Evolutionary conservation across 441 rosid species (phyloP).

Genomic region (Populus hybrid): DNA sequence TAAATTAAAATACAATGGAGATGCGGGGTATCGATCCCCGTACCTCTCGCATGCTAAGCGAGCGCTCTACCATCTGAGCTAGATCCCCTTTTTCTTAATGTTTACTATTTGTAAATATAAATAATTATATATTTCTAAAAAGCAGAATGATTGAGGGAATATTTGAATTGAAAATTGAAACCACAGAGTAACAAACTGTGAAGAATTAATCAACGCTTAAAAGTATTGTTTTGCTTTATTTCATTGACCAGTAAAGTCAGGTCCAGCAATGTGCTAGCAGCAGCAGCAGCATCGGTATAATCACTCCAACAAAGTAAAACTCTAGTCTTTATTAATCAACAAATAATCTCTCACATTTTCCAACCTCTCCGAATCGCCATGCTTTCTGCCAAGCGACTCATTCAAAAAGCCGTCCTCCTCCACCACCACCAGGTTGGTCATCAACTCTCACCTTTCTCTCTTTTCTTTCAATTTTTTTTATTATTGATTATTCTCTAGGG

Average conservation of each 20-base stretch:
- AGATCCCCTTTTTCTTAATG: constrained; percentile 51
- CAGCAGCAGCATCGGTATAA: constrained; percentile 26
- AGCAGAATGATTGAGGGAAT: background rate
- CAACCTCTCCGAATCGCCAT: constrained; percentile 19
- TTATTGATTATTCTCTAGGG: background rate
- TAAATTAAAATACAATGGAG: constrained; percentile 19
- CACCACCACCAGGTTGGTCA: constrained; percentile 16
- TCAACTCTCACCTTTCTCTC: constrained; percentile 2
- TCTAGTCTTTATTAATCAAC: background rate
- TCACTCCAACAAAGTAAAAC: constrained; percentile 21
- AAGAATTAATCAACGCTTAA: background rate
- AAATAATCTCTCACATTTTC: too few species aligned
- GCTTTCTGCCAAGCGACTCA: constrained; percentile 48
- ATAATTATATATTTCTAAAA: too few species aligned
- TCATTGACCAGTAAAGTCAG: constrained; percentile 14
- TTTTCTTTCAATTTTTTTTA: background rate
- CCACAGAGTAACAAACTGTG: background rate
- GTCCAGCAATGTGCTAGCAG: constrained; percentile 4
- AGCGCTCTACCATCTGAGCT: constrained; percentile 99
- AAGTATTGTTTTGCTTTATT: background rate
- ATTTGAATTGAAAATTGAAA: background rate
- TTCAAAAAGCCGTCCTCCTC: constrained; percentile 50
- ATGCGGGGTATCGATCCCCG: constrained; percentile 66
- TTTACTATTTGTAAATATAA: rapidly evolving
- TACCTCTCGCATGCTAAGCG: constrained; percentile 98